A percentile compares a stretch with the other conserved stretches of the same genome.
Evolutionary conservation across 257 asterid genomes (phyloP).

Genomic region (Galeopsis tetrahit): DNA sequence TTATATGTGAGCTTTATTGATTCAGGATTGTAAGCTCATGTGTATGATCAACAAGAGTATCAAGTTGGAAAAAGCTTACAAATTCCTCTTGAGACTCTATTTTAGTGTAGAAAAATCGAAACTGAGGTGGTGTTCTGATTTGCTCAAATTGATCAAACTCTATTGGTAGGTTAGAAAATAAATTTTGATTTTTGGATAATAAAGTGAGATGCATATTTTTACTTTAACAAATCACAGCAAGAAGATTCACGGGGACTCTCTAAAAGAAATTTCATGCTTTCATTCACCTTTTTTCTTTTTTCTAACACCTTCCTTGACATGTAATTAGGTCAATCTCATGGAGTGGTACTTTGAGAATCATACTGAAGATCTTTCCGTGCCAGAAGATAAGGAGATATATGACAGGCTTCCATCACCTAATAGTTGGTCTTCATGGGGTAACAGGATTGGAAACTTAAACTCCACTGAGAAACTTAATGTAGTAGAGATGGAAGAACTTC

Average conservation of each 20-base stretch:
- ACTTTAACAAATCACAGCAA: not conserved
- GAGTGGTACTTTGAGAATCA: conserved; percentile 41
- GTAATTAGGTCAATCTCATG: conserved; percentile 37
- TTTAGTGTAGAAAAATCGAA: not conserved
- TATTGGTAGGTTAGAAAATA: not conserved
- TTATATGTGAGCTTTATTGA: conserved; percentile 2
- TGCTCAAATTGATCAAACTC: not conserved
- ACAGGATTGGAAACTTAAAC: conserved; percentile 32
- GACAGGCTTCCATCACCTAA: conserved; percentile 40
- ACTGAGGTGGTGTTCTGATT: not conserved
- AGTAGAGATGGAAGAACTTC: conserved; percentile 34
- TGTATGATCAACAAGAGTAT: not conserved
- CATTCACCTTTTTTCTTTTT: not conserved
- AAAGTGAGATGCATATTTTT: not conserved
- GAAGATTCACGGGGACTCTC: not conserved
- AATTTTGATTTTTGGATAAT: not conserved
- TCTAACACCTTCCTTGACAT: conserved; percentile 4
- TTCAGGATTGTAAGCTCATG: conserved; percentile 1
- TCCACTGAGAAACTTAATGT: conserved; percentile 32
- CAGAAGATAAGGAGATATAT: conserved; percentile 33
- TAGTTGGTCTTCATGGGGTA: conserved; percentile 44
- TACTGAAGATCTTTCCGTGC: conserved; percentile 37
- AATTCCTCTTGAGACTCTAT: not conserved
- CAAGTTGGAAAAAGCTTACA: not conserved
- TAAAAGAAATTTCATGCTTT: not conserved